Base-by-base conservation (phyloP, 1,139 yeast genomes). In the Candida dubliniensis region DNA sequence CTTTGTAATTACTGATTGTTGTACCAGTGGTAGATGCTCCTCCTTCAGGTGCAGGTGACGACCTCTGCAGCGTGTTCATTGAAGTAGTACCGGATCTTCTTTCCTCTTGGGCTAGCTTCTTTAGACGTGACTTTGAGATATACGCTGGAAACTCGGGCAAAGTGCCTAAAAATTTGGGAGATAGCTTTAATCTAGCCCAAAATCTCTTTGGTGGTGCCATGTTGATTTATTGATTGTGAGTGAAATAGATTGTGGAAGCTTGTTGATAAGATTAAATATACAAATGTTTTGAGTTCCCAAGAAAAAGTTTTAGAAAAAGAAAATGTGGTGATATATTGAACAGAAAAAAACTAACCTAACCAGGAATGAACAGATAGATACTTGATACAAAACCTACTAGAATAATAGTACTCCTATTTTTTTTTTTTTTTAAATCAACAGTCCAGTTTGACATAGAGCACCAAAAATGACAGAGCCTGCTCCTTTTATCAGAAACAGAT, bases 101-200 rank as follows among this genome's bases (percentile, higher is more conserved):
- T 40, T 62, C 69, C 43, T 64, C 71, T 12, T 58, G 61, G 1
- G 61, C 66, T 27, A 63, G 38, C 46, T 62, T 68, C 53, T 63
- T 67, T 31, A 54, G 56, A 40, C 70, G 57, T 12, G 67, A 50
- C 53, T 66, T 69, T 15, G 69, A 52, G 31, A 56, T 52, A 9
- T 74, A 66, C 2, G 66, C 48, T 8, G 61, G 60, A 41, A 71
- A 68, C 32, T 57, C 60, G 1, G 77, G 77, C 36, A 72, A 63
- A 18, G 64, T 64, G 31, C 57, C 49, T 34, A 73, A 62, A 44
- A 64, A 59, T 15, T 60, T 51, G 14, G 58, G 40, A 5, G 75
- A 67, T 8, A 67, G 57, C 43, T 57, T 60, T 31, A 73, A 52
- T 46, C 64, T 72, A 34, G 64, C 75, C 60, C 61, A 56, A 48